Evolutionary conservation across 306 rosid species (phyloP), one percentile per base, ranked within the genome.

Genomic region (Mimosa bimucronata): DNA sequence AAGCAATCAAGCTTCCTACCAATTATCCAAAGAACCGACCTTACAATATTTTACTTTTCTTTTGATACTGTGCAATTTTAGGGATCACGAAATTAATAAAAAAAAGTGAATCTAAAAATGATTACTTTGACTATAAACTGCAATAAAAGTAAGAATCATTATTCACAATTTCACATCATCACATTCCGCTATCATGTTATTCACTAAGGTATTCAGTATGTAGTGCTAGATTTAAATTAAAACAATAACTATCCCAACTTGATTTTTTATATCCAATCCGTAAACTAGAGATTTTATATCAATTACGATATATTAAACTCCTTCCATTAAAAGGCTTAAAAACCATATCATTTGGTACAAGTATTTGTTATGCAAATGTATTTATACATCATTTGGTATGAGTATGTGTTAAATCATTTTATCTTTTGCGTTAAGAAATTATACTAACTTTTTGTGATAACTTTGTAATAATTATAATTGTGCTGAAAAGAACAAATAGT

Each of bases 21-120:
- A 66, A 4, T 66, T 66, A 66, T 66, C 46, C 71, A 66, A 19
- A 66, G 29, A 19, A 66, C 71, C 71, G 71, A 66, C 71, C 45
- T 37, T 19, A 37, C 21, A 34, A 9, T 66, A 37, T 66, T 37
- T 37, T 66, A 37, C 25, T 37, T 66, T 37, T 66, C 71, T 19
- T 66, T 37, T 66, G 46, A 34, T 66, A 37, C 28, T 37, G 23
- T 37, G 14, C 6, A 25, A 19, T 34, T 31, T 34, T 18, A 18
- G 37, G 26, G 18, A 30, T 14, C 4, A 8, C 28, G 14, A 55
- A 55, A 21, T 55, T 55, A n/a, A 58, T 58, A 29, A 29, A 7
- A 30, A 7, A 15, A 61, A 16, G 69, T 31, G 41, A 30, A 7
- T 30, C 23, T 15, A 3, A 64, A 64, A 30, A 29, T 15, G 29